Evolutionary conservation across 1,139 yeast species (phyloP).

Genomic region (Lodderomyces oxycetoniae): DNA sequence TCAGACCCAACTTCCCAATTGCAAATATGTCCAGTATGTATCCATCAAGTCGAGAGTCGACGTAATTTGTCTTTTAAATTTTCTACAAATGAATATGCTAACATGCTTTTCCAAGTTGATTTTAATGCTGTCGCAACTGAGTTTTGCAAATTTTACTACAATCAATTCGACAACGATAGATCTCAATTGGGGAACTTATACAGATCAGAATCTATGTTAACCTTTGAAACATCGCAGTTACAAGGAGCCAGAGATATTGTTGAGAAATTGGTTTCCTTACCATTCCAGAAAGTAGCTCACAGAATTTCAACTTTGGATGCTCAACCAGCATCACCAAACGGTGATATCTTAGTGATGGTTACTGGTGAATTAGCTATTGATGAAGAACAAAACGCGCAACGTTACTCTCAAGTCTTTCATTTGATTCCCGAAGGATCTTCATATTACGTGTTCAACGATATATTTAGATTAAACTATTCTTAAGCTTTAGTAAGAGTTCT

Average conservation of each 20-base stretch:
- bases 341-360: constrained; percentile 95
- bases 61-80: background rate
- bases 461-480: constrained; percentile 86
- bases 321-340: constrained; percentile 92
- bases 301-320: constrained; percentile 94
- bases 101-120: constrained; percentile 49
- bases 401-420: constrained; percentile 96
- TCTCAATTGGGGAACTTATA: constrained; percentile 88
- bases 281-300: constrained; percentile 90
- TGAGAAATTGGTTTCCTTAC: constrained; percentile 81
- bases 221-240: constrained; percentile 89
- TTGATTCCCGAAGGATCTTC: constrained; percentile 88
- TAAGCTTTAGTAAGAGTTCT: constrained; percentile 14
- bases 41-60: background rate
- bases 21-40: constrained; percentile 16
- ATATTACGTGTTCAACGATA: constrained; percentile 92
- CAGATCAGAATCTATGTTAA: constrained; percentile 96
- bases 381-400: constrained; percentile 91
- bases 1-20: too few species aligned
- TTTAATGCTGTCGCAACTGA: constrained; percentile 72
- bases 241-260: constrained; percentile 93
- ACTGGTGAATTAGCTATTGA: constrained; percentile 93
- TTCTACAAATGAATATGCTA: constrained; percentile 13
- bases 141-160: constrained; percentile 91
- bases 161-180: constrained; percentile 92